phyloP scores from a whole-genome alignment of 192 early-diverging fungal species.

The Coemansia aciculifera region DNA sequence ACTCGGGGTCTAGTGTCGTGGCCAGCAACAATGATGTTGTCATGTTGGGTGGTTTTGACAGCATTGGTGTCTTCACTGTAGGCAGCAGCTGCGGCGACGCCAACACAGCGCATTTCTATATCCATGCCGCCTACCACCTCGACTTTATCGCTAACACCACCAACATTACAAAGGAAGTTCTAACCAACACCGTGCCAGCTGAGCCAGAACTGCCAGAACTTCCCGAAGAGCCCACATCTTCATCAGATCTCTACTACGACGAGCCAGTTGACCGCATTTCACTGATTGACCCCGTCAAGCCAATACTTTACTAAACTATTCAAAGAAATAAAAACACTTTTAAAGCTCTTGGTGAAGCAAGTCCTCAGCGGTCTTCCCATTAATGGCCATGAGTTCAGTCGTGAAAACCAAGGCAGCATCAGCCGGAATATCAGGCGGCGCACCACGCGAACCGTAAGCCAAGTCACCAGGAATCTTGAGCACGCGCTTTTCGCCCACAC shows the following conservation, averaged over 20 bases:
- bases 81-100: constrained; percentile 13
- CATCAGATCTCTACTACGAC: not conserved
- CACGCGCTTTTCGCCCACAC: constrained; percentile 79
- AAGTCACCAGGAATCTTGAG: constrained; percentile 78
- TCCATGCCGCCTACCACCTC: constrained; percentile 35
- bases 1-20: constrained; percentile 36
- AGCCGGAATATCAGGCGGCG: constrained; percentile 73
- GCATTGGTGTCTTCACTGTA: constrained; percentile 16
- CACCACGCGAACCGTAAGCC: constrained; percentile 77
- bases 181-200: not conserved
- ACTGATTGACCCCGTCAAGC: not conserved
- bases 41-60: constrained; percentile 35
- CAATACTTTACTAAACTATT: not conserved
- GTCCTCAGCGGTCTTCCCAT: constrained; percentile 16
- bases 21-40: constrained; percentile 11
- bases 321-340: not conserved
- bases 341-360: constrained; percentile 26
- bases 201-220: not conserved
- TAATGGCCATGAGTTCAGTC: constrained; percentile 66
- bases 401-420: constrained; percentile 77
- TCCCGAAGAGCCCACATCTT: not conserved
- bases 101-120: constrained; percentile 37
- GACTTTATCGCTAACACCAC: constrained; percentile 38
- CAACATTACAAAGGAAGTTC: constrained; percentile 15
- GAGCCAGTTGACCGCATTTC: too few species aligned